phyloP scores from a whole-genome alignment of 495 filamentous ascomycete genomes.

The Aspergillus nidulans region DNA sequence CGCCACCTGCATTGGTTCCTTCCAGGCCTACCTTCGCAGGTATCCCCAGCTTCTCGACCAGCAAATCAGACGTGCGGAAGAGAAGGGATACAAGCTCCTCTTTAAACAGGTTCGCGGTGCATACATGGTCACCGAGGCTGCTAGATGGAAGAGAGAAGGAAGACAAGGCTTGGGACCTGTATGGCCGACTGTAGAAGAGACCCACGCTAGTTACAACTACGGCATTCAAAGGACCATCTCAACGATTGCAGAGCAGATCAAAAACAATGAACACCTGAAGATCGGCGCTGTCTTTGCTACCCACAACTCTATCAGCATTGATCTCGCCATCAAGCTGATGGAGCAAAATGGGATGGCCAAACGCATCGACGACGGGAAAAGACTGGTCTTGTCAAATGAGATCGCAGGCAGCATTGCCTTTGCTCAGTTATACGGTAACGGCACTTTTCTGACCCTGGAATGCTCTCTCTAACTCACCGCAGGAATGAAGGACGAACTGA shows the following conservation, averaged over 20 bases:
- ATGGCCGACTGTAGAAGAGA: neutral
- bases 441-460: too few relatives aligned
- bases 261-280: neutral
- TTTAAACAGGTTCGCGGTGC: neutral
- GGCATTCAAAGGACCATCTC: neutral
- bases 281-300: neutral
- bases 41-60: neutral
- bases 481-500: too few relatives aligned
- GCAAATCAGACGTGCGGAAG: neutral
- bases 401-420: neutral
- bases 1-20: neutral
- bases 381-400: neutral
- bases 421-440: neutral
- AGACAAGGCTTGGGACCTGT: neutral
- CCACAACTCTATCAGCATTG: neutral
- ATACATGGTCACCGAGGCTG: neutral
- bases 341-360: neutral
- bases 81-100: neutral
- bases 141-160: neutral
- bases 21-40: neutral
- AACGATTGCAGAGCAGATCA: neutral
- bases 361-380: neutral
- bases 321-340: neutral
- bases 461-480: too few relatives aligned
- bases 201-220: neutral